These are phyloP conservation scores for Kwoniella botswanensis DNA, from an alignment of 768 basidiomycete species.

Conservation along the genomic window DNA sequence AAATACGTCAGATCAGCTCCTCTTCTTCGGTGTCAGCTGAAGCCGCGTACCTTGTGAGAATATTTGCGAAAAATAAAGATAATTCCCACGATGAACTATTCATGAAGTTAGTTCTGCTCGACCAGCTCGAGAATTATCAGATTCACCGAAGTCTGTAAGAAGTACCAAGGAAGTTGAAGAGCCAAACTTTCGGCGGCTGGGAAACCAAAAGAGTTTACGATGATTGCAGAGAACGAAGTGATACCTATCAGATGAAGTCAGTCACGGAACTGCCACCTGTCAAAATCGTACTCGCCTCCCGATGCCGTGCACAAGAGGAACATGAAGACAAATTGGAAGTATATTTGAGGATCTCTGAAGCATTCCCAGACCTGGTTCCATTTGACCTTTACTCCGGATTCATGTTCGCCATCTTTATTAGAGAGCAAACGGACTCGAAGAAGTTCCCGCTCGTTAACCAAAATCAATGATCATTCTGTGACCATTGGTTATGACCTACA, in stretches of 20 bases:
- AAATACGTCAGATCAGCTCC: background rate
- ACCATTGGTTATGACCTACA: background rate
- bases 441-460: too few relatives aligned
- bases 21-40: too few relatives aligned
- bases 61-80: too few relatives aligned
- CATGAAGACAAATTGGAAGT: constrained; percentile 22
- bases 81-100: too few relatives aligned
- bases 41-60: too few relatives aligned
- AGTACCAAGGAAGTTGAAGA: constrained; percentile 33
- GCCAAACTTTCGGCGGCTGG: constrained; percentile 21
- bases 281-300: constrained; percentile 14
- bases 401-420: constrained; percentile 30
- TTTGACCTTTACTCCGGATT: constrained; percentile 25
- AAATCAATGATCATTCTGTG: too few relatives aligned
- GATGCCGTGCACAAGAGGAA: constrained; percentile 19
- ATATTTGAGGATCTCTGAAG: constrained; percentile 26
- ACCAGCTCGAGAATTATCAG: too few relatives aligned
- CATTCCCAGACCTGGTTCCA: constrained; percentile 24
- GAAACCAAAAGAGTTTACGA: constrained; percentile 29
- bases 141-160: constrained; percentile 22
- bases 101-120: background rate
- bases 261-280: background rate
- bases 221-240: constrained; percentile 33
- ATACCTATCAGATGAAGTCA: constrained; percentile 12
- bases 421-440: constrained; percentile 21